phyloP scores from a whole-genome alignment of 371 early-diverging fungal genomes.

The Mortierella sp. region DNA sequence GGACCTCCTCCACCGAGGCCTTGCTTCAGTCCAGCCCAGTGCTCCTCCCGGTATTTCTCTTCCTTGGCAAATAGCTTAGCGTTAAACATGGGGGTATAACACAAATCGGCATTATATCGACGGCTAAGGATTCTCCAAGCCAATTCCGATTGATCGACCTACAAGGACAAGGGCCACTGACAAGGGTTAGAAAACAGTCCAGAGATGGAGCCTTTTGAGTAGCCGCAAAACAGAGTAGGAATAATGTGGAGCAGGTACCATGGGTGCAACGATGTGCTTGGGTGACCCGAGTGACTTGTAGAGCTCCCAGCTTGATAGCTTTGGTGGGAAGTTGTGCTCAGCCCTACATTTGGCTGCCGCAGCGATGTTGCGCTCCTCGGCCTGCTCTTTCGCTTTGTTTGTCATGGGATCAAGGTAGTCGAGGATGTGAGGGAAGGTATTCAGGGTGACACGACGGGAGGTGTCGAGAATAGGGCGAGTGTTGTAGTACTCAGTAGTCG shows the following conservation, averaged over 20 bases:
- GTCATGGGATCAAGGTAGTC: slow-evolving; percentile 15
- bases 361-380: slow-evolving; percentile 33
- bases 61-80: slow-evolving; percentile 81
- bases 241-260: slow-evolving; percentile 66
- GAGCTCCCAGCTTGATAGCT: slow-evolving; percentile 85
- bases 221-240: neutral
- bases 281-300: slow-evolving; percentile 80
- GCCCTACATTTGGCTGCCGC: slow-evolving; percentile 31
- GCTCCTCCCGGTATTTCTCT: slow-evolving; percentile 74
- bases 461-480: slow-evolving; percentile 6
- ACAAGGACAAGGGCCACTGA: neutral
- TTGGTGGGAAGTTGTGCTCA: slow-evolving; percentile 52
- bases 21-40: slow-evolving; percentile 62
- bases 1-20: slow-evolving; percentile 66
- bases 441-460: slow-evolving; percentile 7
- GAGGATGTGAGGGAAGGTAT: slow-evolving; percentile 27
- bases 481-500: neutral
- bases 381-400: slow-evolving; percentile 19
- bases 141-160: slow-evolving; percentile 86
- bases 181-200: too few relatives aligned
- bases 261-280: slow-evolving; percentile 88
- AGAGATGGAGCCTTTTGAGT: too few relatives aligned
- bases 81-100: slow-evolving; percentile 99
- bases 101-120: slow-evolving; percentile 91
- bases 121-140: slow-evolving; percentile 96